A percentile compares a stretch with the other conserved stretches of the same genome.
phyloP scores from a whole-genome alignment of 345 rosid species.

The Turnera subulata region DNA sequence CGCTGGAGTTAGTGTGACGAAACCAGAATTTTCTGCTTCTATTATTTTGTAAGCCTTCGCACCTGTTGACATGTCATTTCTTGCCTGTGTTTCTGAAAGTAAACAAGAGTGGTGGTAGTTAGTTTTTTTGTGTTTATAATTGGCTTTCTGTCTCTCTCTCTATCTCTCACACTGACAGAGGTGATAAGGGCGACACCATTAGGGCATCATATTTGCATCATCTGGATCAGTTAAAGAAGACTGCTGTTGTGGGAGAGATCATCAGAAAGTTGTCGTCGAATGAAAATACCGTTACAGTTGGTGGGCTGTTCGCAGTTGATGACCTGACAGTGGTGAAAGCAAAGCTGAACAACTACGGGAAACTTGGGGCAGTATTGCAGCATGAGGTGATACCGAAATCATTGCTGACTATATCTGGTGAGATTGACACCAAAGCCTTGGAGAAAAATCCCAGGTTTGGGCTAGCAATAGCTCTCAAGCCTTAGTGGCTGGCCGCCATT shows the following conservation, averaged over 20 bases:
- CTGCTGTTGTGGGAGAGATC: conserved; percentile 70
- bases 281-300: conserved; percentile 78
- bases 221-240: conserved; percentile 59
- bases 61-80: neutral
- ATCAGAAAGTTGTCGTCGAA: conserved; percentile 78
- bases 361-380: conserved; percentile 75
- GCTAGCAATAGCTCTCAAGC: conserved; percentile 70
- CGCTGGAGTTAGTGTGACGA: conserved; percentile 66
- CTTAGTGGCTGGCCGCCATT: conserved; percentile 29
- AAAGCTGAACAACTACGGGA: conserved; percentile 80
- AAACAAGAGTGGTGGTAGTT: neutral
- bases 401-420: conserved; percentile 67
- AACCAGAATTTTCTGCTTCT: conserved; percentile 72
- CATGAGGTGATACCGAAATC: conserved; percentile 84
- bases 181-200: conserved; percentile 84
- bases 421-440: conserved; percentile 77
- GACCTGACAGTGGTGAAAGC: conserved; percentile 69
- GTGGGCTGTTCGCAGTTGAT: conserved; percentile 74
- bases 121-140: neutral
- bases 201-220: conserved; percentile 73
- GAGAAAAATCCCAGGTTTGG: conserved; percentile 84
- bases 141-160: neutral
- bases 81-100: too few species aligned
- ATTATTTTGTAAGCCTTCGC: conserved; percentile 57
- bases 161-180: conserved; percentile 52